Evolutionary conservation across 176 grass and related monocot species (phyloP).

Genomic region (Eragrostis curvula): DNA sequence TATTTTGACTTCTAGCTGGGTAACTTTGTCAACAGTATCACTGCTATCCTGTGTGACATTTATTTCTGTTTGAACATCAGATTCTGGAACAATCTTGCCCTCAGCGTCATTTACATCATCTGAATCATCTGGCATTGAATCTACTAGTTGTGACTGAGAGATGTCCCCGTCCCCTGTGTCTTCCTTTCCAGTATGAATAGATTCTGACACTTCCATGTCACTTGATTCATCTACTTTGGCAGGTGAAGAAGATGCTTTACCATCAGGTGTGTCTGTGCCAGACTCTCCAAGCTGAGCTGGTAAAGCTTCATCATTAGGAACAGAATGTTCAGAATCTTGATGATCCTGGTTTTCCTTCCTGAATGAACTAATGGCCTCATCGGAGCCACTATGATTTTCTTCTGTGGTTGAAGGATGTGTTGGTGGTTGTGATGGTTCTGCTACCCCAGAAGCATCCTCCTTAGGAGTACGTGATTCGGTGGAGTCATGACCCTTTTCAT

Average conservation of each 20-base stretch:
- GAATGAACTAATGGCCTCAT: constrained; percentile 25
- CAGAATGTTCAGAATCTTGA: constrained; percentile 31
- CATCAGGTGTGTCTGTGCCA: constrained; percentile 35
- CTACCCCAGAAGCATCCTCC: constrained; percentile 12
- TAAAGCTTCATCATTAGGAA: constrained; percentile 26
- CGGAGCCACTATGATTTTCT: constrained; percentile 33
- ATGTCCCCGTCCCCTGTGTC: constrained; percentile 25
- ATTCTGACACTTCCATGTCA: constrained; percentile 37
- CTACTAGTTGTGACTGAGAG: constrained; percentile 21
- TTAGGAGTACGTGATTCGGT: constrained; percentile 29
- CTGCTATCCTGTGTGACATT: constrained; percentile 44
- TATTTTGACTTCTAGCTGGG: constrained; percentile 42
- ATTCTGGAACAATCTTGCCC: constrained; percentile 34
- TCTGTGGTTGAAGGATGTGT: constrained; percentile 23
- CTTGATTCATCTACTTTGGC: constrained; percentile 50
- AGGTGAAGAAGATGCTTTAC: constrained; percentile 37
- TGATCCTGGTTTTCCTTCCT: constrained; percentile 42
- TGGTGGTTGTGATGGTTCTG: constrained; percentile 27
- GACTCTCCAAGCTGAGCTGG: constrained; percentile 33
- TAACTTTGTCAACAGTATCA: constrained; percentile 39
- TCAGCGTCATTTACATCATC: constrained; percentile 40
- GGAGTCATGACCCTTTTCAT: constrained; percentile 36
- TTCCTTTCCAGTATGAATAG: constrained; percentile 45
- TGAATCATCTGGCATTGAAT: constrained; percentile 14
- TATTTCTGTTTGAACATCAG: constrained; percentile 42